Percentiles rank a stretch among this genome's conserved stretches.
Evolutionary conservation across 2,329 filamentous ascomycete genomes (phyloP).

Genomic region (Diatrype stigma): DNA sequence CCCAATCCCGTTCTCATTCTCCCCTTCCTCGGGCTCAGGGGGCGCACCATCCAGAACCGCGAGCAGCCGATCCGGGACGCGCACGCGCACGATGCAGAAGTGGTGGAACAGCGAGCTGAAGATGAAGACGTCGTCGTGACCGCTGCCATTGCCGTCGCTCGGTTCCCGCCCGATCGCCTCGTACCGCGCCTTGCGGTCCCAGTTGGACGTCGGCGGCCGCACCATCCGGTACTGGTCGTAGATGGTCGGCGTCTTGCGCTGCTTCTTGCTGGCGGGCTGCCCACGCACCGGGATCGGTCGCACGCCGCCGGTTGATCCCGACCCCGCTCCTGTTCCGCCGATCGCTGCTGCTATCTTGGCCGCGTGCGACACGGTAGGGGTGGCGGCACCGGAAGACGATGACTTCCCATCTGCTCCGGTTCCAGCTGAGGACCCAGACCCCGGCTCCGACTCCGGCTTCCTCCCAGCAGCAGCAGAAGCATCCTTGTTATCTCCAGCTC

Average conservation of each 20-base stretch:
- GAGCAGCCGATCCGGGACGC: constrained; percentile 52
- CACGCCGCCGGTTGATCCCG: neutral
- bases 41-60: constrained; percentile 42
- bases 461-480: too few relatives aligned
- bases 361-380: too few relatives aligned
- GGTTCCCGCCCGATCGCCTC: constrained; percentile 51
- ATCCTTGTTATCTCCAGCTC: neutral
- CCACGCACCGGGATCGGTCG: constrained; percentile 21
- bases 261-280: constrained; percentile 39
- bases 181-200: constrained; percentile 59
- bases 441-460: too few relatives aligned
- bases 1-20: constrained; percentile 11
- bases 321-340: neutral
- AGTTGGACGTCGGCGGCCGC: constrained; percentile 51
- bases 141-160: constrained; percentile 37
- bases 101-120: constrained; percentile 61
- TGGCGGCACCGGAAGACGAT: too few relatives aligned
- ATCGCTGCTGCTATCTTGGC: too few relatives aligned
- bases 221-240: constrained; percentile 64
- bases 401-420: too few relatives aligned
- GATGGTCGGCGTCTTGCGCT: constrained; percentile 51
- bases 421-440: too few relatives aligned
- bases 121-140: constrained; percentile 59
- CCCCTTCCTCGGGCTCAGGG: too few relatives aligned
- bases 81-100: constrained; percentile 52